These are phyloP conservation scores for Colletotrichum melonis DNA, from an alignment of 2,329 filamentous ascomycete species.

Conservation along the genomic window DNA sequence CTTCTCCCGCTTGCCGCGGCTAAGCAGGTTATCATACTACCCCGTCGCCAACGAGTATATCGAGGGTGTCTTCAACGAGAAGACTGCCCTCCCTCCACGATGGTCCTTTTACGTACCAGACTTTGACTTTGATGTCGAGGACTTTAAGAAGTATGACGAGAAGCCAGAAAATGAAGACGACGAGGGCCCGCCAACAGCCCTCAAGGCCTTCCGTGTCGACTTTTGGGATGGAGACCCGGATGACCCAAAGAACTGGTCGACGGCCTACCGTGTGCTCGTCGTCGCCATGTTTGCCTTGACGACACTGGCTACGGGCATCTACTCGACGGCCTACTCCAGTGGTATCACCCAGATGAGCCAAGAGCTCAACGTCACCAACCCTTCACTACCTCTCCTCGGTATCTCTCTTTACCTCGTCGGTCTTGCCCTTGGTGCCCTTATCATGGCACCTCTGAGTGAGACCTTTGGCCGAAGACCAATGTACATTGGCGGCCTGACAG, in stretches of 20 bases:
- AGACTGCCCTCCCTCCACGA: conserved; percentile 34
- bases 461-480: conserved; percentile 65
- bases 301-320: conserved; percentile 30
- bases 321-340: conserved; percentile 24
- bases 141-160: conserved; percentile 19
- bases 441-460: conserved; percentile 69
- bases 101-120: conserved; percentile 38
- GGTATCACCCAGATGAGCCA: conserved; percentile 24
- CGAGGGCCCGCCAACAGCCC: not conserved
- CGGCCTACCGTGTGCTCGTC: conserved; percentile 15
- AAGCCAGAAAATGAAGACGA: not conserved
- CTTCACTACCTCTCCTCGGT: conserved; percentile 67
- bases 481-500: conserved; percentile 63
- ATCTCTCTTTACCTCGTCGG: conserved; percentile 73
- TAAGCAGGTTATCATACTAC: conserved; percentile 32
- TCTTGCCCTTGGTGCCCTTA: conserved; percentile 67
- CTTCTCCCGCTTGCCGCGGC: conserved; percentile 23
- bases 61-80: conserved; percentile 35
- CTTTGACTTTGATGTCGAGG: conserved; percentile 36
- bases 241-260: conserved; percentile 55
- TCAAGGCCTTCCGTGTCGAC: conserved; percentile 66
- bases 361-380: conserved; percentile 19
- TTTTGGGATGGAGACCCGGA: conserved; percentile 63
- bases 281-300: conserved; percentile 31
- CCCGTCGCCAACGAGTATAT: conserved; percentile 37